Evolutionary conservation across 305 asterid species (phyloP), one percentile per base, ranked within the genome.

Genomic region (Rubia peregrina): DNA sequence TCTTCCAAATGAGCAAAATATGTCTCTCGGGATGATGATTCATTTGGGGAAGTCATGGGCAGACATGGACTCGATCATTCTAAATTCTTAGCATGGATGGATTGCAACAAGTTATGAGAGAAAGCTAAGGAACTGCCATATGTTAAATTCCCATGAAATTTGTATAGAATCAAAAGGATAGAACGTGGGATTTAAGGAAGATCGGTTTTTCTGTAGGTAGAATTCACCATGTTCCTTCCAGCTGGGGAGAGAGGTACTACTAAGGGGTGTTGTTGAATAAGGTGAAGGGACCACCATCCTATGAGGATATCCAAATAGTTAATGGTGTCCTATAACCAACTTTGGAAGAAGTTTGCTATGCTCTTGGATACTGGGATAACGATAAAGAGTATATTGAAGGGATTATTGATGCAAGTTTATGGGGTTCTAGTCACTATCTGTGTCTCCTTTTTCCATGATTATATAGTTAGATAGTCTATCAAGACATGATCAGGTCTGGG

Each of bases 61-160:
- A 24, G 26, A 24, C 26, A 1, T 0, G 26, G 26, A 24, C 26
- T 24, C 1, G 0, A 24, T 5, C 2, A 16, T 10, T 36, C 51
- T 5, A 64, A 36, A 49, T 64, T 64, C 14, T n/a, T 42, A 38
- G 68, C 17, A 21, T 64, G 68, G 46, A 64, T 64, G 51, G 48
- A 64, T 3, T 36, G 21, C 21, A 64, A 64, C 9, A 4, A 5
- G 0, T 9, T 9, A 16, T 38, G 16, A 6, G 19, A 16, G 1
- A 24, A 40, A 64, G 9, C 68, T 6, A 64, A 6, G 43, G 6
- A 33, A 3, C 43, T 64, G 48, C 38, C 51, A 13, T 64, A 40
- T 64, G 68, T 6, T 4, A 21, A 64, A 4, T 64, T 64, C 49
- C 68, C 51, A 1, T 6, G 9, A 64, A 36, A 38, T 64, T 64